Conservation (phyloP, 1,284 basidiomycete genomes). For the Tremellales sp. region DNA sequence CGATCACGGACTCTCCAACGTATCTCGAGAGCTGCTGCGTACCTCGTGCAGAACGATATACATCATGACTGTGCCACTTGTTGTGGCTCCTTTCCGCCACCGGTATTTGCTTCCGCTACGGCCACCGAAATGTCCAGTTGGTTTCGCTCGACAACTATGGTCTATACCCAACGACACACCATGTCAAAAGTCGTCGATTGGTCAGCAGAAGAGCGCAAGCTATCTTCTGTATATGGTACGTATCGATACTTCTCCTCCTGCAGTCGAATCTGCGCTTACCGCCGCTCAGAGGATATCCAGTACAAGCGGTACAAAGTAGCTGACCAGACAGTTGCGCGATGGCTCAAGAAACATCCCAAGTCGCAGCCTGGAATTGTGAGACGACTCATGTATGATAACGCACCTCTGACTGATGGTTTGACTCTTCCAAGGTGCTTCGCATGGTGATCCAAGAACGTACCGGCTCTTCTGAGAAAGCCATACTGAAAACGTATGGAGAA, state of each 20-base stretch:
- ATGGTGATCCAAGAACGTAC: conserved; percentile 29
- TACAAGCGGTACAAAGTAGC: conserved; percentile 24
- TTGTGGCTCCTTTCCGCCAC: too few relatives aligned
- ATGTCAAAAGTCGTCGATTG: conserved; percentile 23
- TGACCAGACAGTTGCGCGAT: conserved; percentile 21
- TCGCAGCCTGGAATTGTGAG: conserved; percentile 39
- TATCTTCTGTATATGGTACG: conserved; percentile 37
- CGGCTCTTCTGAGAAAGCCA: conserved; percentile 11
- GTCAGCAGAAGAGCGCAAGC: conserved; percentile 39
- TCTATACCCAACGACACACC: too few relatives aligned
- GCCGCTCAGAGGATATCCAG: conserved; percentile 31
- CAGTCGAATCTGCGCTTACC: neutral
- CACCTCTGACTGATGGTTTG: neutral
- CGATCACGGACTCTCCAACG: too few relatives aligned
- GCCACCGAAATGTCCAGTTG: too few relatives aligned
- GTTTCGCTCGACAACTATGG: too few relatives aligned
- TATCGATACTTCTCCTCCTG: conserved; percentile 1
- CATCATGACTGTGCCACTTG: too few relatives aligned
- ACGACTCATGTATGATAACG: neutral
- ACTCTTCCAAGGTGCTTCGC: conserved; percentile 21
- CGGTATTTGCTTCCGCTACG: too few relatives aligned
- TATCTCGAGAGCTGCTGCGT: too few relatives aligned
- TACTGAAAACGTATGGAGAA: conserved; percentile 22
- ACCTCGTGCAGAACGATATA: too few relatives aligned
- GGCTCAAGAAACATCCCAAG: conserved; percentile 39